Percentiles rank a stretch among this genome's conserved stretches.
Conservation (phyloP, 352 stramenopile species). For the Phytophthora colocasiae region DNA sequence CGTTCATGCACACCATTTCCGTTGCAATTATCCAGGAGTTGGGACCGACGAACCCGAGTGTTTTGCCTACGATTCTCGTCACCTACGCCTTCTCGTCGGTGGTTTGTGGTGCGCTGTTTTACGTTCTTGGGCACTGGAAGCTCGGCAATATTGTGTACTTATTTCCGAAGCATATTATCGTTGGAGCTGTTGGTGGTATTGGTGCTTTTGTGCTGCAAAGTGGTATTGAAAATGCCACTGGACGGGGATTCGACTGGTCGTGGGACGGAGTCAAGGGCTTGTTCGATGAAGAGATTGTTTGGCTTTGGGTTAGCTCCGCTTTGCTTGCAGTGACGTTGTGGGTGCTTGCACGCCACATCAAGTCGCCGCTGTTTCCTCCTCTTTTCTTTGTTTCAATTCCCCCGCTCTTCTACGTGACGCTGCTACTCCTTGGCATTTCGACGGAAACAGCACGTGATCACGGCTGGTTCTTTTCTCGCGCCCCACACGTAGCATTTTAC, state of each 20-base stretch:
- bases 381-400: slow-evolving; percentile 86
- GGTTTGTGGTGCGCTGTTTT: slow-evolving; percentile 92
- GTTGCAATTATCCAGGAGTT: slow-evolving; percentile 87
- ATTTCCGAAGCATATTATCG: slow-evolving; percentile 95
- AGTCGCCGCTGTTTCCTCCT: slow-evolving; percentile 73
- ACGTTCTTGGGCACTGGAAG: slow-evolving; percentile 88
- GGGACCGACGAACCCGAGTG: slow-evolving; percentile 69
- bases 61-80: slow-evolving; percentile 93
- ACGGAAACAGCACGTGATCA: slow-evolving; percentile 62
- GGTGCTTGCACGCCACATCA: slow-evolving; percentile 62
- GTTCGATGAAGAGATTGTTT: slow-evolving; percentile 58
- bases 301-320: slow-evolving; percentile 75
- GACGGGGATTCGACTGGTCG: slow-evolving; percentile 68
- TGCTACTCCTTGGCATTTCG: slow-evolving; percentile 61
- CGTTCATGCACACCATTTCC: slow-evolving; percentile 94
- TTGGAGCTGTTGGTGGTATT: slow-evolving; percentile 96
- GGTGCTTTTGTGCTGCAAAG: slow-evolving; percentile 87
- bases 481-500: slow-evolving; percentile 76
- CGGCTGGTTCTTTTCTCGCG: slow-evolving; percentile 81
- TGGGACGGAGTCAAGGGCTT: slow-evolving; percentile 54
- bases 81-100: slow-evolving; percentile 91
- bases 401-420: slow-evolving; percentile 73
- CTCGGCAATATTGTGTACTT: slow-evolving; percentile 93
- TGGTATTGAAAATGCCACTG: slow-evolving; percentile 87
- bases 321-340: slow-evolving; percentile 58